Evolutionary conservation across 768 basidiomycete species (phyloP).

Genomic region (Trametes cingulata): DNA sequence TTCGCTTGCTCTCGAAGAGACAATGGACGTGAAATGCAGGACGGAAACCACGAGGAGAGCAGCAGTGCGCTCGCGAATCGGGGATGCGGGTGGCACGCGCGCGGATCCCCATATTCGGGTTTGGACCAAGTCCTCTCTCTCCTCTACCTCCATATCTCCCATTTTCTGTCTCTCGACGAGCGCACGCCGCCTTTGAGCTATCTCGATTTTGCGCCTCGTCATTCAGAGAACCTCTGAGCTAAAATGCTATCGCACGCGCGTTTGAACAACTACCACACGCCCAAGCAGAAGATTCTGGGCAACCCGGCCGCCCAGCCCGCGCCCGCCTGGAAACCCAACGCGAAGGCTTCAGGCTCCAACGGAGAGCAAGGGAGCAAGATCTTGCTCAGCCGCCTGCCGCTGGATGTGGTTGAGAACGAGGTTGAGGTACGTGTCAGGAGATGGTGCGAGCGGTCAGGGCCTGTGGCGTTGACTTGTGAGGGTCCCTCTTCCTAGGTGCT

Average conservation of each 20-base stretch:
- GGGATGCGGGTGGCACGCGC: not conserved
- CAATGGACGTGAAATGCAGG: too few species aligned
- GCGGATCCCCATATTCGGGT: not conserved
- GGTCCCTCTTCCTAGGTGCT: constrained; percentile 50
- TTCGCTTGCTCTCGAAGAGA: too few species aligned
- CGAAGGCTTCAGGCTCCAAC: constrained; percentile 6
- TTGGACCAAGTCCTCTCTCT: not conserved
- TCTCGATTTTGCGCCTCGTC: not conserved
- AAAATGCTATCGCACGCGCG: constrained; percentile 32
- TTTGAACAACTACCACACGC: constrained; percentile 48
- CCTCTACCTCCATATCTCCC: not conserved
- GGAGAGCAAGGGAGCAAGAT: constrained; percentile 57
- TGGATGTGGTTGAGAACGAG: constrained; percentile 69
- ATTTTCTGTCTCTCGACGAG: not conserved
- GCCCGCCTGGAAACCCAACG: constrained; percentile 60
- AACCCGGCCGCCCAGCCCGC: constrained; percentile 54
- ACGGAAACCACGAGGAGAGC: too few species aligned
- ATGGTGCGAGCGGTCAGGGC: not conserved
- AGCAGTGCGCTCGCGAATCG: too few species aligned
- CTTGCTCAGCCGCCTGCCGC: constrained; percentile 61
- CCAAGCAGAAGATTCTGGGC: constrained; percentile 60
- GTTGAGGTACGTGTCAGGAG: constrained; percentile 54
- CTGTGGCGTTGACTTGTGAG: constrained; percentile 1
- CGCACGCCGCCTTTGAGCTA: not conserved
- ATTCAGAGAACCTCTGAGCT: not conserved